Base-by-base conservation (phyloP, 768 basidiomycete species). In the Leccinum rimulosum region DNA sequence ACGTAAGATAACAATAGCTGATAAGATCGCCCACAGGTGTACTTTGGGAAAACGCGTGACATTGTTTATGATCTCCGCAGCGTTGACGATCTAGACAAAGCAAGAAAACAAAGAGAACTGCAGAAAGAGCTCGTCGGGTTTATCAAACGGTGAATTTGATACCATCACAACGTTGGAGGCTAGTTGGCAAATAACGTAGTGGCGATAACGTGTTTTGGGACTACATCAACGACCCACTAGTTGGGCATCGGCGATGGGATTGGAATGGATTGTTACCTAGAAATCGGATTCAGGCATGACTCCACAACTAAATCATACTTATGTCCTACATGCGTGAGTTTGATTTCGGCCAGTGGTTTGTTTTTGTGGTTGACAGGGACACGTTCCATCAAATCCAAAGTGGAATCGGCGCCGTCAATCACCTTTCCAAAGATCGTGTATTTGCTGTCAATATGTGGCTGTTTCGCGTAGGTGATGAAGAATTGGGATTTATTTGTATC, bases 41-140 rank as follows among this genome's bases (percentile, higher is more conserved):
- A 95, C 75, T 95, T 95, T 76, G 93, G 94, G 40, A 97, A 98
- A 78, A 98, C 96, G 52, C 88, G 91, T 62, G 95, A 99, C 71
- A 87, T 99, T 56, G 88, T 97, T 17, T 91, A 91, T 66, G 95
- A 97, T 70, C 82, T 99, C 55, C 84, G 96, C 52, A 93, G 91
- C 62, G 77, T 91, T 36, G 90, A 91, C 52, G 93, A 96, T 65
- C 79, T 95, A 52, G 93, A 93, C 70, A 85, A 86, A 68, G 87
- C 88, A 53, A 82, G 86, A 58, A 82, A 82, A 71, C 90, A 95
- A 72, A 84, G 86, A 56, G 89, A 94, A 65, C 76, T 98, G 54
- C 92, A 97, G 77, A 93, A 89, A 66, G 95, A 98, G 74, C 81
- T 98, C 55, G 90, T 87, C 50, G 89, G 91, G 15, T 85, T 93